These are phyloP conservation scores for Beta vulgaris DNA, from an alignment of 148 eudicot species.

Conservation along the genomic window DNA sequence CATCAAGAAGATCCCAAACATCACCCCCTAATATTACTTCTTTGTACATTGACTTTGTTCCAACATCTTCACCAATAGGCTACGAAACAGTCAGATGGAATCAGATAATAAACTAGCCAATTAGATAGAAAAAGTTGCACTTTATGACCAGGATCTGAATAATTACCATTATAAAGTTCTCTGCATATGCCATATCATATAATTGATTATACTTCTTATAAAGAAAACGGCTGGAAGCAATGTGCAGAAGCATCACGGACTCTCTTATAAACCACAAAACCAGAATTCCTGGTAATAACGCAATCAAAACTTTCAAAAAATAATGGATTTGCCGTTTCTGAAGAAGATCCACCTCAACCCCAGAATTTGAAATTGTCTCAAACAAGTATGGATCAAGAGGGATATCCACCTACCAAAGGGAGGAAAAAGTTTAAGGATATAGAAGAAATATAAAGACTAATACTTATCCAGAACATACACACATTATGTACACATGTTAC, in stretches of 20 bases:
- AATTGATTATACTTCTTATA: constrained; percentile 80
- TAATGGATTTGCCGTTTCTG: constrained; percentile 78
- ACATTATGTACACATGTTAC: constrained; percentile 24
- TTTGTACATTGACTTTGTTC: constrained; percentile 68
- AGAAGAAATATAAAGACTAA: constrained; percentile 20
- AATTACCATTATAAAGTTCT: constrained; percentile 80
- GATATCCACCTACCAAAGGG: constrained; percentile 64
- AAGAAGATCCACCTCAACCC: constrained; percentile 93
- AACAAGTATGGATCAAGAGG: constrained; percentile 94
- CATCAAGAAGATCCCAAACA: constrained; percentile 94
- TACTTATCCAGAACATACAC: constrained; percentile 14
- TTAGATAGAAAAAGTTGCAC: constrained; percentile 1
- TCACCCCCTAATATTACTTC: constrained; percentile 97
- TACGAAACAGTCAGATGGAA: constrained; percentile 30
- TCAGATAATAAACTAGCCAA: constrained; percentile 25
- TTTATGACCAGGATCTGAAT: background rate
- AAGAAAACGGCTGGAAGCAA: constrained; percentile 64
- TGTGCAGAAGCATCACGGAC: constrained; percentile 65
- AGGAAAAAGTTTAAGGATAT: constrained; percentile 3
- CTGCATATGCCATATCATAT: constrained; percentile 76
- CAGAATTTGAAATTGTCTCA: constrained; percentile 73
- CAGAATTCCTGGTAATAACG: constrained; percentile 74
- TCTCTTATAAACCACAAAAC: constrained; percentile 84
- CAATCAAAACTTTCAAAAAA: constrained; percentile 65
- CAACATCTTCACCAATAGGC: constrained; percentile 74